Percentiles rank a stretch among this genome's conserved stretches.
Evolutionary conservation across 495 filamentous ascomycete genomes (phyloP).

Genomic region (Podospora anserina): DNA sequence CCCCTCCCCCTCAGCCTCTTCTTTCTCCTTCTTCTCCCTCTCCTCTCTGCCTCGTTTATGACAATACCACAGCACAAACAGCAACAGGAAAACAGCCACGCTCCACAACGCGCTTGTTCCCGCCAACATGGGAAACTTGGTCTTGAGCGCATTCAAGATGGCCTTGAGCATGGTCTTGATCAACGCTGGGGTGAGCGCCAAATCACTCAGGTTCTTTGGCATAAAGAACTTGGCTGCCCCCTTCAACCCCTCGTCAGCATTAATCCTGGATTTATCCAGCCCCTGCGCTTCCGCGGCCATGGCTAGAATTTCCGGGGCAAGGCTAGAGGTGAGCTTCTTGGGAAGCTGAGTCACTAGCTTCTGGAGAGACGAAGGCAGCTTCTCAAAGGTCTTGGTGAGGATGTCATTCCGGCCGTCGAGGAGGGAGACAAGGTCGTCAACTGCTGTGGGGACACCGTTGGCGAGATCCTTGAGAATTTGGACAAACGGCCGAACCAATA

Average conservation of each 20-base stretch:
- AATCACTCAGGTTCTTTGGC: constrained; percentile 58
- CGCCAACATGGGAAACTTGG: constrained; percentile 80
- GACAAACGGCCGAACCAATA: constrained; percentile 74
- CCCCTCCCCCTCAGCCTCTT: constrained; percentile 7
- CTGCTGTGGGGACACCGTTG: constrained; percentile 89
- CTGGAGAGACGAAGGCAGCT: constrained; percentile 77
- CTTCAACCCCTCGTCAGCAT: constrained; percentile 30
- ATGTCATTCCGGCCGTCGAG: constrained; percentile 75
- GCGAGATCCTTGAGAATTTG: constrained; percentile 86
- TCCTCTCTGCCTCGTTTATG: constrained; percentile 88
- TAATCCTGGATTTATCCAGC: constrained; percentile 32
- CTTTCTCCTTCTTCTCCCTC: constrained; percentile 65
- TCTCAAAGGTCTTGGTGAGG: constrained; percentile 69
- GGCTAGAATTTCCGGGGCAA: constrained; percentile 79
- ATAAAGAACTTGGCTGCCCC: constrained; percentile 38
- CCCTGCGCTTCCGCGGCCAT: constrained; percentile 69
- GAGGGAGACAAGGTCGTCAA: constrained; percentile 78
- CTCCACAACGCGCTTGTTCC: constrained; percentile 84
- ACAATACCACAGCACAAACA: constrained; percentile 96
- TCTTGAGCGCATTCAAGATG: constrained; percentile 79
- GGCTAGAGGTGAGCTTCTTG: constrained; percentile 66
- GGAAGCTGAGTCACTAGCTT: constrained; percentile 83
- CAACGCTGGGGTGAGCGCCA: constrained; percentile 83
- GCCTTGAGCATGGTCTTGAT: constrained; percentile 76
- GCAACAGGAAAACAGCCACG: constrained; percentile 74